These are phyloP conservation scores for Lobulomyces angularis DNA, from an alignment of 192 early-diverging fungal species.

Conservation along the genomic window DNA sequence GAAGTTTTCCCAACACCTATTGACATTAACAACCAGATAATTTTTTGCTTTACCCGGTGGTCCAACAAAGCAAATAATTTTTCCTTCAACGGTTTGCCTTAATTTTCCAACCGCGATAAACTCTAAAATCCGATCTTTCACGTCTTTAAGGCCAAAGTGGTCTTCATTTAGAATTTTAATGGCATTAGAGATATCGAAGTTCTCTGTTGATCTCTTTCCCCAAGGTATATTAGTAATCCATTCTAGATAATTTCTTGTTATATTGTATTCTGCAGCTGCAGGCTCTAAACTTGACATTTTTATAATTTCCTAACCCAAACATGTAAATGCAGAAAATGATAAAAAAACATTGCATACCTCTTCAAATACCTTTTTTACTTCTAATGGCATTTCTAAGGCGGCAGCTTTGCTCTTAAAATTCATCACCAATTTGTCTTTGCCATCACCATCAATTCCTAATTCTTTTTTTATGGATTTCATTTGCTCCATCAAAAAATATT, in stretches of 20 bases:
- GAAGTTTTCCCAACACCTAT: conserved; percentile 68
- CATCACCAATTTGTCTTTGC: conserved; percentile 94
- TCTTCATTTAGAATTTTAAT: conserved; percentile 59
- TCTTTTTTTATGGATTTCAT: conserved; percentile 99
- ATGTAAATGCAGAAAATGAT: conserved; percentile 1
- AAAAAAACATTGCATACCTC: conserved; percentile 38
- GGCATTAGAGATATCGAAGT: conserved; percentile 54
- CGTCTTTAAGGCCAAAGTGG: conserved; percentile 68
- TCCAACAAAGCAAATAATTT: conserved; percentile 65
- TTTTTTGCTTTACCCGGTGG: conserved; percentile 19
- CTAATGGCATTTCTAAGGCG: conserved; percentile 77
- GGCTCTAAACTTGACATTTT: conserved; percentile 90
- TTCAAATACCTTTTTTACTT: conserved; percentile 91
- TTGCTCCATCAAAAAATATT: conserved; percentile 99
- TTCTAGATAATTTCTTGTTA: conserved; percentile 66
- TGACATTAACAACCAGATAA: conserved; percentile 11
- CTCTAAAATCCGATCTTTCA: conserved; percentile 72
- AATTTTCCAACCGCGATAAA: conserved; percentile 72
- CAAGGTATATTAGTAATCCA: conserved; percentile 68
- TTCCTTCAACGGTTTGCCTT: conserved; percentile 58
- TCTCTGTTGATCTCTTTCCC: conserved; percentile 42
- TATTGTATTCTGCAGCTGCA: conserved; percentile 72
- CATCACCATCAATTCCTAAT: conserved; percentile 91
- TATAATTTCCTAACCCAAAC: conserved; percentile 78
- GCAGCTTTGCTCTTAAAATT: conserved; percentile 79